A percentile compares a stretch with the other conserved stretches of the same genome.
These are phyloP conservation scores for Mycena galericulata DNA, from an alignment of 768 basidiomycete genomes.

Conservation along the genomic window DNA sequence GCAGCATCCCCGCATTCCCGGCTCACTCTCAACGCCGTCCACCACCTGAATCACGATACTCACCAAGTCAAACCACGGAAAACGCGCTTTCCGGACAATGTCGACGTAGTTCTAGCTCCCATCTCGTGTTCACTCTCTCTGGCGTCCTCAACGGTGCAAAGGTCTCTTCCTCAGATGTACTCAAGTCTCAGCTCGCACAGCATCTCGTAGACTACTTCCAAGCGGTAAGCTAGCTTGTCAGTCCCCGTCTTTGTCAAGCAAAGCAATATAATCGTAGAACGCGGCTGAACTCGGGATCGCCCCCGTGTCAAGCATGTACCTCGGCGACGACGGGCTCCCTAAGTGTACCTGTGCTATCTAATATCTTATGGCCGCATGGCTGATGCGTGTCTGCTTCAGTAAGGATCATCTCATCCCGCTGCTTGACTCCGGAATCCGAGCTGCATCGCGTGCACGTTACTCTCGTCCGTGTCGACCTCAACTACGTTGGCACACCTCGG, in stretches of 20 bases:
- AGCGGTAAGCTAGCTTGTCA: constrained; percentile 50
- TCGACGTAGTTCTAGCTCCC: constrained; percentile 64
- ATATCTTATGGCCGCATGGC: neutral
- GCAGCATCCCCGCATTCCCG: constrained; percentile 56
- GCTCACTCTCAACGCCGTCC: constrained; percentile 58
- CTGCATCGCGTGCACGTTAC: constrained; percentile 50
- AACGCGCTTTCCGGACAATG: constrained; percentile 48
- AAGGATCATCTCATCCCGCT: constrained; percentile 42
- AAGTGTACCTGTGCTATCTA: constrained; percentile 50
- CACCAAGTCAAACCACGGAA: neutral
- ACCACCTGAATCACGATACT: constrained; percentile 39
- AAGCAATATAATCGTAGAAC: constrained; percentile 58
- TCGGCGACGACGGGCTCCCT: constrained; percentile 57
- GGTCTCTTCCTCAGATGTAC: constrained; percentile 55
- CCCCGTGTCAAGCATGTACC: constrained; percentile 64
- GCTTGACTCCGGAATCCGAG: constrained; percentile 21
- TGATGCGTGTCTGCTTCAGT: constrained; percentile 32
- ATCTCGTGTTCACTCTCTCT: constrained; percentile 64
- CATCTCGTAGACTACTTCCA: constrained; percentile 65
- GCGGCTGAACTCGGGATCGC: constrained; percentile 66
- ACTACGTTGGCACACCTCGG: constrained; percentile 49
- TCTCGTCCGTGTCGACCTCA: constrained; percentile 51
- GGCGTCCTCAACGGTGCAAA: constrained; percentile 61
- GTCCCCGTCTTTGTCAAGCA: neutral
- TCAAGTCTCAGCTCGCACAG: constrained; percentile 60